Evolutionary conservation across 1,139 yeast genomes (phyloP), one percentile per base, ranked within the genome.

Genomic region (Taphrina flavorubra): DNA sequence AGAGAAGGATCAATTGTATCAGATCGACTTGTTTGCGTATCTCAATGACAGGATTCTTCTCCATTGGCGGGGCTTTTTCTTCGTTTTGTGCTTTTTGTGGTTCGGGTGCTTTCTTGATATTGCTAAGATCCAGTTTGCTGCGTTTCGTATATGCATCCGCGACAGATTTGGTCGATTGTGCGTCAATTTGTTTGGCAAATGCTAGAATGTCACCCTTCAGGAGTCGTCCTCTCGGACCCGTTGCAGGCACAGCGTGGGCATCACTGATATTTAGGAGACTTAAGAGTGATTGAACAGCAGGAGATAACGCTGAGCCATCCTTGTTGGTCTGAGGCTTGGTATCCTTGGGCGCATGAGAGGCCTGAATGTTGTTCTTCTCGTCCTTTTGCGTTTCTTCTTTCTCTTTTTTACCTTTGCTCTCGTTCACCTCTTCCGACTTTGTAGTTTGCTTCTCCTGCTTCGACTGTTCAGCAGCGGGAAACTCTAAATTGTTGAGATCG

Each of bases 201-300:
- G 96, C 95, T 73, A 92, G 83, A 0, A 92, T 91, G 77, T 94
- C 99, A 72, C 98, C 98, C 80, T 89, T 90, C 73, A 92, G 82
- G 64, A 94, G 78, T 75, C 97, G 85, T 20, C 97, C 98, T 71
- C 86, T 83, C 47, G 96, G 96, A 14, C 98, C 99, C 0, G 97
- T 84, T 7, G 97, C 96, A 46, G 85, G 82, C 73, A 94, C 90
- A 73, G 97, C 97, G 18, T 88, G 92, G 59, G 85, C 87, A 20
- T 56, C 78, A 1, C 92, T 83, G 71, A 94, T 86, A 68, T 83
- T 78, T 75, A 90, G 83, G 70, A 82, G 81, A 61, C 84, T 85
- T 64, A 94, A 81, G 47, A 92, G 81, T 6, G 87, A 75, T 70
- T 84, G 85, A 11, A 94, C 99, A 0, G 97, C 87, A 31, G 99